A percentile compares a stretch with the other conserved stretches of the same genome.
phyloP scores from a whole-genome alignment of 805 yeast species.

The Wickerhamiella azyma region DNA sequence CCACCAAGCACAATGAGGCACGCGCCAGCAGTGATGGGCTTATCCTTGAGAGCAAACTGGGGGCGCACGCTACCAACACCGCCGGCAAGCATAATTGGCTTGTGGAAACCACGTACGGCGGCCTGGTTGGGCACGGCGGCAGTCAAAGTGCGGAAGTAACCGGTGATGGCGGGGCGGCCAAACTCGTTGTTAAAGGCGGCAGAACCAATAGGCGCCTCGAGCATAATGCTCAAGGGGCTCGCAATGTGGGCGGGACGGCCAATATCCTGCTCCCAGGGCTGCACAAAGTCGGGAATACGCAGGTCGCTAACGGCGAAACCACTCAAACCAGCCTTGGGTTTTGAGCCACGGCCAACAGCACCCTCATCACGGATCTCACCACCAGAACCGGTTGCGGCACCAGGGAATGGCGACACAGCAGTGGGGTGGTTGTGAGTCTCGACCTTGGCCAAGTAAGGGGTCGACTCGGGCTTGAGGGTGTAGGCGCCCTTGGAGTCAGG shows the following conservation, averaged over 20 bases:
- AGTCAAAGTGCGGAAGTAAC: conserved; percentile 91
- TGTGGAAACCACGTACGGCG: conserved; percentile 91
- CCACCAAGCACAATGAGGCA: conserved; percentile 92
- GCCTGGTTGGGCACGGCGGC: conserved; percentile 58
- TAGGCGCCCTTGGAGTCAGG: conserved; percentile 70
- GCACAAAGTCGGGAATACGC: conserved; percentile 66
- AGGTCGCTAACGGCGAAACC: conserved; percentile 90
- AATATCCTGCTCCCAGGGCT: conserved; percentile 89
- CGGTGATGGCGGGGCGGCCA: conserved; percentile 94
- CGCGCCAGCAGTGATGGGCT: conserved; percentile 82
- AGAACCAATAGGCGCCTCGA: conserved; percentile 93
- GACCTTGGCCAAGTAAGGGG: conserved; percentile 84
- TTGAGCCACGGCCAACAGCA: conserved; percentile 97
- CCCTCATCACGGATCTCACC: conserved; percentile 99
- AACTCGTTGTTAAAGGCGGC: conserved; percentile 98
- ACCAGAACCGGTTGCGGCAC: conserved; percentile 99
- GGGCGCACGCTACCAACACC: conserved; percentile 97
- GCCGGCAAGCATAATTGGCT: conserved; percentile 99
- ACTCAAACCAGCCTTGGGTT: conserved; percentile 88
- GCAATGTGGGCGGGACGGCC: conserved; percentile 94
- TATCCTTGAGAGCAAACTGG: conserved; percentile 74
- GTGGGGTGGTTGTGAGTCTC: conserved; percentile 99
- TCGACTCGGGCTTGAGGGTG: conserved; percentile 59
- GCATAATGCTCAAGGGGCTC: conserved; percentile 82
- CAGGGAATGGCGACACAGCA: conserved; percentile 97